These are phyloP conservation scores for Aspergillus oerlinghausenensis DNA, from an alignment of 2,329 filamentous ascomycete species.

Conservation along the genomic window DNA sequence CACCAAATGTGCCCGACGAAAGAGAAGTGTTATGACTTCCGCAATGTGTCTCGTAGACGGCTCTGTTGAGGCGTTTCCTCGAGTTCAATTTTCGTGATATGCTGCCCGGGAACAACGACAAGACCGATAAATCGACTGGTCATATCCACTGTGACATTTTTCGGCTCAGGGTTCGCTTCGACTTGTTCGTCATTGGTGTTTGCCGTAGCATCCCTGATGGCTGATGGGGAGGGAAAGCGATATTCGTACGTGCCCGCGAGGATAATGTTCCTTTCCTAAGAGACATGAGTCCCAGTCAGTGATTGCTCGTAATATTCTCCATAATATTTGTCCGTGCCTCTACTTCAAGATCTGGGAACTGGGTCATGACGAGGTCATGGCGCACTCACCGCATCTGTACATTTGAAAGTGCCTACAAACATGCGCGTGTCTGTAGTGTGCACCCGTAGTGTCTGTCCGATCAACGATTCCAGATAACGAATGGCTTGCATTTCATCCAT, in stretches of 20 bases:
- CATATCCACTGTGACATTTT: slow-evolving; percentile 62
- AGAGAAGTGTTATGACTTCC: slow-evolving; percentile 8
- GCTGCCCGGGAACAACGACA: slow-evolving; percentile 80
- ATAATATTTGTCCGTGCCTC: background rate
- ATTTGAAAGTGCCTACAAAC: slow-evolving; percentile 89
- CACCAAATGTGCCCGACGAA: background rate
- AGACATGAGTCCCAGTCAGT: slow-evolving; percentile 11
- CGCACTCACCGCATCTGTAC: slow-evolving; percentile 75
- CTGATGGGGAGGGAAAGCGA: slow-evolving; percentile 61
- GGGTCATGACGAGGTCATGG: background rate
- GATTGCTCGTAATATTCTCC: background rate
- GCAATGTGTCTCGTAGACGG: slow-evolving; percentile 16
- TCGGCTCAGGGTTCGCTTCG: slow-evolving; percentile 12
- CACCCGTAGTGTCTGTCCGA: slow-evolving; percentile 75
- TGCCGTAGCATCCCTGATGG: slow-evolving; percentile 41
- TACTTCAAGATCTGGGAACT: background rate
- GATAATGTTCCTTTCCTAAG: slow-evolving; percentile 81
- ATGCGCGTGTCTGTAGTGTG: slow-evolving; percentile 78
- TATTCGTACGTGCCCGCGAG: slow-evolving; percentile 86
- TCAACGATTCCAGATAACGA: slow-evolving; percentile 51
- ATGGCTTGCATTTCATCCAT: slow-evolving; percentile 36
- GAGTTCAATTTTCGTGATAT: slow-evolving; percentile 83
- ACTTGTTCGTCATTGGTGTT: slow-evolving; percentile 21
- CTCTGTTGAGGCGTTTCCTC: slow-evolving; percentile 53
- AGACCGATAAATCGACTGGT: slow-evolving; percentile 81